Evolutionary conservation across 1,284 basidiomycete genomes (phyloP).

Genomic region (Takashimella tepidaria): DNA sequence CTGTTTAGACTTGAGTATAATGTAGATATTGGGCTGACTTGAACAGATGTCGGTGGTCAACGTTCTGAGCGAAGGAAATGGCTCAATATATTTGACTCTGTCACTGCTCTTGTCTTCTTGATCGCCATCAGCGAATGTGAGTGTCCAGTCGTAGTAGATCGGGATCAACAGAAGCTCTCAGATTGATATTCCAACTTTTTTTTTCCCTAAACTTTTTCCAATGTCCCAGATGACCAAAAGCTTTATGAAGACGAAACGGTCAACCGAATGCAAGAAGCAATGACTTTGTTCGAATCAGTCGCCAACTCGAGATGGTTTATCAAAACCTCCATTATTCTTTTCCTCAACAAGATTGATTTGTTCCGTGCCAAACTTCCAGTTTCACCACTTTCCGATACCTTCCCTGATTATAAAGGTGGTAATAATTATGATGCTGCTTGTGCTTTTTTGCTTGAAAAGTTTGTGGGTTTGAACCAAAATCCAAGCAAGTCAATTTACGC

Average conservation of each 20-base stretch:
- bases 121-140: slow-evolving; percentile 94
- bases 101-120: slow-evolving; percentile 65
- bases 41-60: slow-evolving; percentile 21
- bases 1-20: too few species aligned
- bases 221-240: slow-evolving; percentile 48
- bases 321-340: slow-evolving; percentile 51
- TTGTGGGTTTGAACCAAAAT: slow-evolving; percentile 80
- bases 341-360: slow-evolving; percentile 94
- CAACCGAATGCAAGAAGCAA: slow-evolving; percentile 93
- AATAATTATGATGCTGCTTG: slow-evolving; percentile 81
- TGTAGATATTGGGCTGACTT: too few species aligned
- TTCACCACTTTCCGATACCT: slow-evolving; percentile 81
- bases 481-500: slow-evolving; percentile 54
- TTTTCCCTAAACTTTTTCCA: too few species aligned
- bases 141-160: slow-evolving; percentile 10
- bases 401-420: slow-evolving; percentile 72
- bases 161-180: not conserved
- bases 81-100: slow-evolving; percentile 94
- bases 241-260: slow-evolving; percentile 89
- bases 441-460: slow-evolving; percentile 77
- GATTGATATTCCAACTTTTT: not conserved
- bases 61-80: slow-evolving; percentile 58
- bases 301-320: slow-evolving; percentile 71
- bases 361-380: slow-evolving; percentile 88
- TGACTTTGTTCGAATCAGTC: slow-evolving; percentile 93